Percentiles rank a stretch among this genome's conserved stretches.
Conservation (phyloP, 2,329 filamentous ascomycete genomes). For the Orbilia blumenaviensis region DNA sequence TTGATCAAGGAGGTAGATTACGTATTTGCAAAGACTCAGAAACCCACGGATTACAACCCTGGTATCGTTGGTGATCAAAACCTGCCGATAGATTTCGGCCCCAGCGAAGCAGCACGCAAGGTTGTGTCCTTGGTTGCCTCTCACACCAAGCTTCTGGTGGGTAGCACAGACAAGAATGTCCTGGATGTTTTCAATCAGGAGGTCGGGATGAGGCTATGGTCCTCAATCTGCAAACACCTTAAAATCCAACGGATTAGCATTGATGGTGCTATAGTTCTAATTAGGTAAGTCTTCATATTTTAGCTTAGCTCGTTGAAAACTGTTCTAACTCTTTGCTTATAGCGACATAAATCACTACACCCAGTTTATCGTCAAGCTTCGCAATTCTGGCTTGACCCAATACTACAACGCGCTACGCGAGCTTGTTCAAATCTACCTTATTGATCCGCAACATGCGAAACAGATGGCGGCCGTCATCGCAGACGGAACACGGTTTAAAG, state of each 20-base stretch:
- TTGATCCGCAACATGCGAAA: constrained; percentile 85
- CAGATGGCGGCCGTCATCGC: constrained; percentile 96
- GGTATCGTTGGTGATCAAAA: constrained; percentile 60
- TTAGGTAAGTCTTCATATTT: constrained; percentile 65
- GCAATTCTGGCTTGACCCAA: constrained; percentile 81
- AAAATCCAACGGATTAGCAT: constrained; percentile 94
- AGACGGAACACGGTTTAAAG: constrained; percentile 86
- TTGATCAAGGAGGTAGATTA: constrained; percentile 99
- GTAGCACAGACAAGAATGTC: constrained; percentile 96
- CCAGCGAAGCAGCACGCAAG: constrained; percentile 79
- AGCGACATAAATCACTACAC: constrained; percentile 97
- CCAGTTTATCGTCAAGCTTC: constrained; percentile 80
- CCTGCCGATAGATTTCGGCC: constrained; percentile 69
- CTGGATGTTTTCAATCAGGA: constrained; percentile 99
- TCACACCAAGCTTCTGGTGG: constrained; percentile 91
- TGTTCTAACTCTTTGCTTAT: not conserved
- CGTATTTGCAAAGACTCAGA: constrained; percentile 86
- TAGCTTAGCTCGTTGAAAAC: not conserved
- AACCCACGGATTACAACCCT: constrained; percentile 90
- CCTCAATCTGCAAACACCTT: constrained; percentile 92
- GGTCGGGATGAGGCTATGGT: constrained; percentile 90
- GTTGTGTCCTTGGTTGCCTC: constrained; percentile 86
- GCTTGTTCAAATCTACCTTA: constrained; percentile 93
- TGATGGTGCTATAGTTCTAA: constrained; percentile 87
- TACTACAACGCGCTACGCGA: constrained; percentile 94